phyloP scores from a whole-genome alignment of 2,329 filamentous ascomycete species.

The Cordyceps tenuipes region DNA sequence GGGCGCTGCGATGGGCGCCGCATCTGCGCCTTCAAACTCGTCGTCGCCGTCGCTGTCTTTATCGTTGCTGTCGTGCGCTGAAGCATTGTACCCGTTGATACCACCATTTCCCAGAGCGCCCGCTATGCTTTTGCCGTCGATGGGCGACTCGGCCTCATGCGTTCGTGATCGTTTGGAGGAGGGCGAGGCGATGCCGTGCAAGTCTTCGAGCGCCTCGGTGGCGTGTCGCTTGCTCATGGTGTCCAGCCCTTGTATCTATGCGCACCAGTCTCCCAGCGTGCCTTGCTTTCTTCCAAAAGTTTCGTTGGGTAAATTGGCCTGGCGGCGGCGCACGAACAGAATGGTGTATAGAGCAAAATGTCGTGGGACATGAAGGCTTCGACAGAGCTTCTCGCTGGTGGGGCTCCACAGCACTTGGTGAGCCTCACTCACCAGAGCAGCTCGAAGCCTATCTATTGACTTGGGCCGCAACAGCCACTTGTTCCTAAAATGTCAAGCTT shows the following conservation, averaged over 20 bases:
- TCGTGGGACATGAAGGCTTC: neutral
- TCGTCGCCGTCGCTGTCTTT: conserved; percentile 26
- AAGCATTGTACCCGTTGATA: conserved; percentile 22
- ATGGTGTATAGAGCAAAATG: neutral
- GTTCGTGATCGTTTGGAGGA: conserved; percentile 50
- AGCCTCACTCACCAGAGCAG: neutral
- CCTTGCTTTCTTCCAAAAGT: neutral
- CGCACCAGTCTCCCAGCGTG: neutral
- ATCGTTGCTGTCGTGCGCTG: neutral
- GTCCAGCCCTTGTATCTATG: neutral
- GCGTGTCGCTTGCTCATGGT: conserved; percentile 49
- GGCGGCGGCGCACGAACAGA: neutral
- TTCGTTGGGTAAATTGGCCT: neutral
- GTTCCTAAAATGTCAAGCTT: too few relatives aligned
- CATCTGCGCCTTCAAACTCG: conserved; percentile 33
- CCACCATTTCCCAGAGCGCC: conserved; percentile 21
- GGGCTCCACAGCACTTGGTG: neutral
- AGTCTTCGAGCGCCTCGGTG: conserved; percentile 51
- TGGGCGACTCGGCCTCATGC: conserved; percentile 36
- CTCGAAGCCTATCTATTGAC: neutral
- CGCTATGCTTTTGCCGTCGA: conserved; percentile 25
- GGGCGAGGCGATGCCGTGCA: conserved; percentile 46
- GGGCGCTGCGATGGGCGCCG: conserved; percentile 32
- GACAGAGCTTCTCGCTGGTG: neutral
- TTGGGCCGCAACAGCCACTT: neutral